Percentiles rank a stretch among this genome's conserved stretches.
Evolutionary conservation across 768 basidiomycete species (phyloP).

Genomic region (Holtermanniella nyarrowii): DNA sequence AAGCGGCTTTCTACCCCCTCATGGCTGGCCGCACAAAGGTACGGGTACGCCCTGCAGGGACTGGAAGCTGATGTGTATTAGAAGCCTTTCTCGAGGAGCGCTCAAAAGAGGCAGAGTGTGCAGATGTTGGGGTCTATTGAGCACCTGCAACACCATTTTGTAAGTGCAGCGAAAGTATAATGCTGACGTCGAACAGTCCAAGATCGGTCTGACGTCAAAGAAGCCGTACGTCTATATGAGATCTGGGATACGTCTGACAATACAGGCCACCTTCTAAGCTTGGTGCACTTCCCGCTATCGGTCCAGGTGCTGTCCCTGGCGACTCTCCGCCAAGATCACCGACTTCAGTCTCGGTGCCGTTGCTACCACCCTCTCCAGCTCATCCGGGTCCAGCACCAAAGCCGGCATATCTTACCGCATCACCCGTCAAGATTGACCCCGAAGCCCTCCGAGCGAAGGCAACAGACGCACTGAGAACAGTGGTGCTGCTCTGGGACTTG

Average conservation of each 20-base stretch:
- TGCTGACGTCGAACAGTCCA: constrained; percentile 45
- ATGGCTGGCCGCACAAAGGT: neutral
- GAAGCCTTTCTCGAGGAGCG: neutral
- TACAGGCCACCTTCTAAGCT: neutral
- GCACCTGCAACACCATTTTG: constrained; percentile 85
- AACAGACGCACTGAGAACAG: neutral
- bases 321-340: neutral
- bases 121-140: constrained; percentile 93
- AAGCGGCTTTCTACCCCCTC: neutral
- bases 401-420: constrained; percentile 6
- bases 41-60: neutral
- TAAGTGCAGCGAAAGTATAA: constrained; percentile 23
- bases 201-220: constrained; percentile 54
- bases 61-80: neutral
- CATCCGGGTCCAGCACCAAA: constrained; percentile 21
- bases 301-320: neutral
- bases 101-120: constrained; percentile 70
- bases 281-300: constrained; percentile 23
- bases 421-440: constrained; percentile 7
- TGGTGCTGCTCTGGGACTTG: constrained; percentile 10
- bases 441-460: constrained; percentile 5
- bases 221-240: constrained; percentile 20
- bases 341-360: constrained; percentile 43
- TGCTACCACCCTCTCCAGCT: constrained; percentile 60
- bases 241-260: neutral